A percentile compares a stretch with the other conserved stretches of the same genome.
These are phyloP conservation scores for Ochromonas danica DNA, from an alignment of 108 stramenopile genomes.

Conservation along the genomic window DNA sequence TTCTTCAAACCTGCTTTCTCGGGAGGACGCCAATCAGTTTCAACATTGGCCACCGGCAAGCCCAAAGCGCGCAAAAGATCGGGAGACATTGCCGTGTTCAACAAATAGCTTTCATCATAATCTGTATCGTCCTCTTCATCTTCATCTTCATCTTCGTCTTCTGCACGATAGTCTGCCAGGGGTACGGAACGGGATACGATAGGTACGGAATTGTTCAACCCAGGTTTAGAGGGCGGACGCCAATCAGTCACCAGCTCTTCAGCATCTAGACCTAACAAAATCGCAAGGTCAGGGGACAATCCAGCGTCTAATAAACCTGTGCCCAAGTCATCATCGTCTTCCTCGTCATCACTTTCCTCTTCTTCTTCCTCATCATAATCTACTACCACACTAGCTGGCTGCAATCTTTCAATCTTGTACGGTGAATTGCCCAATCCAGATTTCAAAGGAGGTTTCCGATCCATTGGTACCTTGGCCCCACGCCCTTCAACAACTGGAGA, in stretches of 20 bases:
- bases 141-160: constrained; percentile 10
- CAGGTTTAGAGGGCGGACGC: neutral
- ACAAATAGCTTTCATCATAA: neutral
- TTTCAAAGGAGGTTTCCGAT: no score
- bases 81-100: neutral
- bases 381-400: no score
- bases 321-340: neutral
- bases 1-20: neutral
- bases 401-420: no score
- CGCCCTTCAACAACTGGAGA: no score
- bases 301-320: no score
- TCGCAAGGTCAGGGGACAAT: neutral
- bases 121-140: neutral
- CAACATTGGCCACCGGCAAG: neutral
- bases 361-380: neutral
- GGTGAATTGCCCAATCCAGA: no score
- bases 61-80: constrained; percentile 1
- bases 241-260: neutral
- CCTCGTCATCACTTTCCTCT: neutral
- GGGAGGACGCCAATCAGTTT: neutral
- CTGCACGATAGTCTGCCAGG: neutral
- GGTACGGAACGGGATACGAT: neutral
- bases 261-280: neutral
- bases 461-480: no score
- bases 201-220: neutral